Percentiles rank a stretch among this genome's conserved stretches.
These are phyloP conservation scores for Bjerkandera adusta DNA, from an alignment of 1,284 basidiomycete species.

Conservation along the genomic window DNA sequence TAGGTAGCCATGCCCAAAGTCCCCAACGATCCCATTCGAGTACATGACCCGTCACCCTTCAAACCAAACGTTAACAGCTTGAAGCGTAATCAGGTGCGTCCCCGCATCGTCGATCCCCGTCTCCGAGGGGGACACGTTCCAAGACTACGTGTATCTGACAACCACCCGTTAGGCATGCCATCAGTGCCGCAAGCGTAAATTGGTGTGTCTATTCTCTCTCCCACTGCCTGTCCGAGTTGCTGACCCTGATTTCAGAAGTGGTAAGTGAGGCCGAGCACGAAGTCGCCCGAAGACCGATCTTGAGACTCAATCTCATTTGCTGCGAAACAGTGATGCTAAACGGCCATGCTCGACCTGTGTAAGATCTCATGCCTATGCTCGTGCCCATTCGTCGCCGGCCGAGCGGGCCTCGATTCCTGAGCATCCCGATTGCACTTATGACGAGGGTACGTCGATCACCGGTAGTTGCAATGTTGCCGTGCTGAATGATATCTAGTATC, in stretches of 20 bases:
- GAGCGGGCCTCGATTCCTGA: slow-evolving; percentile 10
- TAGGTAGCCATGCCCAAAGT: slow-evolving; percentile 12
- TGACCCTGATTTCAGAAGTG: slow-evolving; percentile 9
- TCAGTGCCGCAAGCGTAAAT: slow-evolving; percentile 15
- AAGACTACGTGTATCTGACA: not conserved
- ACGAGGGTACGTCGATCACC: slow-evolving; percentile 14
- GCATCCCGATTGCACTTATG: slow-evolving; percentile 18
- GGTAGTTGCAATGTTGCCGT: not conserved
- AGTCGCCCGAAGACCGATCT: slow-evolving; percentile 7
- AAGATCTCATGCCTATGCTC: slow-evolving; percentile 19
- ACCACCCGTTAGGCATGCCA: slow-evolving; percentile 10
- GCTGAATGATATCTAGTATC: not conserved
- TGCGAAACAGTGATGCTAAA: slow-evolving; percentile 10
- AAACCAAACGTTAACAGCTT: slow-evolving; percentile 13
- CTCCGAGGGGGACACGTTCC: not conserved
- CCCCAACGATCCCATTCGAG: not conserved
- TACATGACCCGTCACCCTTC: slow-evolving; percentile 6
- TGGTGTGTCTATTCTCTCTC: slow-evolving; percentile 4
- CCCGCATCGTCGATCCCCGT: not conserved
- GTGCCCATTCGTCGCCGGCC: slow-evolving; percentile 12
- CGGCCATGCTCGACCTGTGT: slow-evolving; percentile 16
- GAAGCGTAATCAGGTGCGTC: slow-evolving; percentile 15
- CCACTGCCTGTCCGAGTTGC: not conserved
- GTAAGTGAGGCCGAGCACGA: slow-evolving; percentile 5
- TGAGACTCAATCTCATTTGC: not conserved